These are phyloP conservation scores for Wickerhamiella allomyrinae DNA, from an alignment of 805 yeast species.

Conservation along the genomic window DNA sequence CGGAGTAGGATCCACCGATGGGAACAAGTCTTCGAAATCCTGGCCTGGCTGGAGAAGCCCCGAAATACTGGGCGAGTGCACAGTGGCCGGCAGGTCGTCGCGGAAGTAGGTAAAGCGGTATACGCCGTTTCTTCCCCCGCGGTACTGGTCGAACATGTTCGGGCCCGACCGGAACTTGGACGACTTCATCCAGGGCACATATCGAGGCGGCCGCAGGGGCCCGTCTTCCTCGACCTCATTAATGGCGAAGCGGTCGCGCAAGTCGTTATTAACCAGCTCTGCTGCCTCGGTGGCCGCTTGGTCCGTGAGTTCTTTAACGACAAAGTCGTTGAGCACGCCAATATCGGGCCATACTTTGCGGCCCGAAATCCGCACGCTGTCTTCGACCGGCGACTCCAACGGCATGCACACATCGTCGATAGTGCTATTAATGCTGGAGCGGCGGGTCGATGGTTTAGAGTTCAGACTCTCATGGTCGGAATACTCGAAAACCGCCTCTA, in stretches of 20 bases:
- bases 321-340: conserved; percentile 57
- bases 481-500: conserved; percentile 9
- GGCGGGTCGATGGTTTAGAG: conserved; percentile 52
- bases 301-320: conserved; percentile 48
- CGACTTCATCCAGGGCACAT: conserved; percentile 55
- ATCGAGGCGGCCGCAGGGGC: conserved; percentile 58
- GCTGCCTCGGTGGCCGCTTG: conserved; percentile 21
- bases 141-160: conserved; percentile 4
- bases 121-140: conserved; percentile 24
- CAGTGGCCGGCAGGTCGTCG: conserved; percentile 76
- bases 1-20: conserved; percentile 13
- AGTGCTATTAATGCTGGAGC: conserved; percentile 49
- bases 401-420: conserved; percentile 90
- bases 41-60: conserved; percentile 58
- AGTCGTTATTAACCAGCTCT: conserved; percentile 10
- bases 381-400: conserved; percentile 31
- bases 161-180: conserved; percentile 7
- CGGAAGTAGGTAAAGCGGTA: conserved; percentile 84
- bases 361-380: conserved; percentile 15
- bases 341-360: conserved; percentile 74
- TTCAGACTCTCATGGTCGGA: conserved; percentile 15
- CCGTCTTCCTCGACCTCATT: conserved; percentile 46
- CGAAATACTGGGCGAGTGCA: conserved; percentile 77
- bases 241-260: conserved; percentile 30
- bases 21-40: conserved; percentile 45